Percentiles rank a stretch among this genome's conserved stretches.
Conservation (phyloP, 1,284 basidiomycete genomes). For the Quambalaria eucalypti region DNA sequence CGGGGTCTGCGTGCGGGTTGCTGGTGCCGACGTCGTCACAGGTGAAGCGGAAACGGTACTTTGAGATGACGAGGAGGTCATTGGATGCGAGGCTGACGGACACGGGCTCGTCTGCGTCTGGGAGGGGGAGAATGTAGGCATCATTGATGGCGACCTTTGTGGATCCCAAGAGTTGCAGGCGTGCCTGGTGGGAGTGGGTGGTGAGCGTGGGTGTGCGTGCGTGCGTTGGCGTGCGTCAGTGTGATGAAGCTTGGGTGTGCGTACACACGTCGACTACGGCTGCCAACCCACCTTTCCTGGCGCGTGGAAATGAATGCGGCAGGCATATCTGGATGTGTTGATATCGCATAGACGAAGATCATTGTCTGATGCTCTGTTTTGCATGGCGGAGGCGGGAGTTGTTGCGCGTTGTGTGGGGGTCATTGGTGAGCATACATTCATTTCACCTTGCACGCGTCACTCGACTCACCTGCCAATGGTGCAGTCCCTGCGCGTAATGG, state of each 20-base stretch:
- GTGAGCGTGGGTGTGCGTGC: background rate
- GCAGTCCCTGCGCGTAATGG: background rate
- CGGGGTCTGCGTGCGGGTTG: background rate
- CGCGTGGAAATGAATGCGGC: background rate
- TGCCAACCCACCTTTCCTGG: background rate
- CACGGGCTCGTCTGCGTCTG: background rate
- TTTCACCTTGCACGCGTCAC: too few relatives aligned
- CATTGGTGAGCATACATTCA: too few relatives aligned
- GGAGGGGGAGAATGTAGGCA: background rate
- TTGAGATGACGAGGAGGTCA: background rate
- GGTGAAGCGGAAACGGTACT: constrained; percentile 1
- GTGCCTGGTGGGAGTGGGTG: background rate
- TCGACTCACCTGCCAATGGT: background rate
- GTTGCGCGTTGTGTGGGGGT: background rate
- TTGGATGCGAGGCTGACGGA: background rate
- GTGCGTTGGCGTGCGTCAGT: background rate
- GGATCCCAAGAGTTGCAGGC: background rate
- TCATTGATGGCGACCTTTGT: background rate
- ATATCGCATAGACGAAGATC: background rate
- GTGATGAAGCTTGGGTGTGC: background rate
- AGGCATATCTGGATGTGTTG: background rate
- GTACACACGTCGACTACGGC: background rate
- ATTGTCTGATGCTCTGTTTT: background rate
- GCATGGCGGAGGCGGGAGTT: background rate
- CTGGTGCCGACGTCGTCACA: background rate